A percentile compares a stretch with the other conserved stretches of the same genome.
Evolutionary conservation across 352 stramenopile genomes (phyloP).

Genomic region (Globisporangium barbulae): DNA sequence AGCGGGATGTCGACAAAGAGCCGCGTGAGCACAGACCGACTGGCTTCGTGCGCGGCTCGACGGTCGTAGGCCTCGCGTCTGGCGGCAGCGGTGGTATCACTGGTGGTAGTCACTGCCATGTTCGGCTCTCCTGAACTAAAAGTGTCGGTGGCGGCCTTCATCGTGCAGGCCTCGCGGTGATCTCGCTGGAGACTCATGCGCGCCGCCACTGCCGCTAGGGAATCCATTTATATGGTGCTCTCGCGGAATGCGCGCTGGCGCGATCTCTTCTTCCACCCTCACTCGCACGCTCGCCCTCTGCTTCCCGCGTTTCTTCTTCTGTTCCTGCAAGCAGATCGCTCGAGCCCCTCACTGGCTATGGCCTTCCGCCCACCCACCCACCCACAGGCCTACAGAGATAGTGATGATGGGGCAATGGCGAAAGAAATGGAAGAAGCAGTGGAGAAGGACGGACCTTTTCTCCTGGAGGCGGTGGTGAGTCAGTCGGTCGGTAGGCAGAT

Average conservation of each 20-base stretch:
- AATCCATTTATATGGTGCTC: background rate
- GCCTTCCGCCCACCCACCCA: background rate
- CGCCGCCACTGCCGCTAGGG: background rate
- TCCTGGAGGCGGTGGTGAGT: background rate
- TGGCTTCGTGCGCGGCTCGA: background rate
- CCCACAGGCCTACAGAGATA: background rate
- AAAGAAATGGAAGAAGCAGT: constrained; percentile 8
- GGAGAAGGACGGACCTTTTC: background rate
- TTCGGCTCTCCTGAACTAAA: background rate
- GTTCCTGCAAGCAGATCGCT: background rate
- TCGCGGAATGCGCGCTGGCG: background rate
- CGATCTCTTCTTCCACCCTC: constrained; percentile 4
- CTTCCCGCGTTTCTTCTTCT: constrained; percentile 3
- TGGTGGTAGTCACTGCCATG: background rate
- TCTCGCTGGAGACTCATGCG: constrained; percentile 1
- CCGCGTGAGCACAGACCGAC: background rate
- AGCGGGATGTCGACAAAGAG: background rate
- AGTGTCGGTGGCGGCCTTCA: background rate
- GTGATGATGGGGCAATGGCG: background rate
- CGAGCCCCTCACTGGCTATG: background rate
- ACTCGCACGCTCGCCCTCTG: background rate
- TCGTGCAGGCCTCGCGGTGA: background rate
- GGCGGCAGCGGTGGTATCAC: background rate
- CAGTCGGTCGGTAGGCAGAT: background rate
- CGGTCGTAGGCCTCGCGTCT: background rate